These are phyloP conservation scores for Penicillium antarcticum DNA, from an alignment of 495 filamentous ascomycete species.

Conservation along the genomic window DNA sequence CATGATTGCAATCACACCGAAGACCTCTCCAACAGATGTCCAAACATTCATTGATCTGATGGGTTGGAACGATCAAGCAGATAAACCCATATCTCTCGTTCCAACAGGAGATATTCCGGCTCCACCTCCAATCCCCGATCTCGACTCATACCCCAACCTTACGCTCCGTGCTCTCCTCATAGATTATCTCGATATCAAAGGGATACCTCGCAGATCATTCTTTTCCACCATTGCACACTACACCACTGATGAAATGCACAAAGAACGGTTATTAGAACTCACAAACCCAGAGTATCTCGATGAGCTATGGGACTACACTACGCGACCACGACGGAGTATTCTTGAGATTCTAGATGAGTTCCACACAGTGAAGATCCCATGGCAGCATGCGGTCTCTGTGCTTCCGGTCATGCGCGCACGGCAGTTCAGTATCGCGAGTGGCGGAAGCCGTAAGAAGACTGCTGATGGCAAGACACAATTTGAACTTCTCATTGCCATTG, in stretches of 20 bases:
- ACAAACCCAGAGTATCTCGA: conserved; percentile 71
- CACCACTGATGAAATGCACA: conserved; percentile 66
- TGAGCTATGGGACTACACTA: conserved; percentile 94
- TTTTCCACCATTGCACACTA: conserved; percentile 72
- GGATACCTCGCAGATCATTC: conserved; percentile 84
- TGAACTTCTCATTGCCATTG: conserved; percentile 83
- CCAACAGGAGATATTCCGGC: conserved; percentile 25
- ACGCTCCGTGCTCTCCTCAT: conserved; percentile 75
- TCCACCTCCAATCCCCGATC: conserved; percentile 40
- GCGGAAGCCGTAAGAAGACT: conserved; percentile 49
- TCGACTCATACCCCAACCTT: conserved; percentile 40
- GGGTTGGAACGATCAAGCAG: conserved; percentile 70
- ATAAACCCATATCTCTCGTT: conserved; percentile 54
- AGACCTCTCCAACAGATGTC: conserved; percentile 80
- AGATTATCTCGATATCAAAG: conserved; percentile 81
- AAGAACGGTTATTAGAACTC: conserved; percentile 81
- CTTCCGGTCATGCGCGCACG: conserved; percentile 74
- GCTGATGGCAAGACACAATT: conserved; percentile 47
- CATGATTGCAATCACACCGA: conserved; percentile 74
- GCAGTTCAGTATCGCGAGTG: conserved; percentile 86
- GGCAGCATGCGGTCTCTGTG: conserved; percentile 61
- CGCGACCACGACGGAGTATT: conserved; percentile 85
- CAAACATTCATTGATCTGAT: conserved; percentile 69
- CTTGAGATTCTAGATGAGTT: conserved; percentile 92
- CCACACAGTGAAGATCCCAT: conserved; percentile 75